These are phyloP conservation scores for Macrolepiota dolichaula DNA, from an alignment of 768 basidiomycete species.

Conservation along the genomic window DNA sequence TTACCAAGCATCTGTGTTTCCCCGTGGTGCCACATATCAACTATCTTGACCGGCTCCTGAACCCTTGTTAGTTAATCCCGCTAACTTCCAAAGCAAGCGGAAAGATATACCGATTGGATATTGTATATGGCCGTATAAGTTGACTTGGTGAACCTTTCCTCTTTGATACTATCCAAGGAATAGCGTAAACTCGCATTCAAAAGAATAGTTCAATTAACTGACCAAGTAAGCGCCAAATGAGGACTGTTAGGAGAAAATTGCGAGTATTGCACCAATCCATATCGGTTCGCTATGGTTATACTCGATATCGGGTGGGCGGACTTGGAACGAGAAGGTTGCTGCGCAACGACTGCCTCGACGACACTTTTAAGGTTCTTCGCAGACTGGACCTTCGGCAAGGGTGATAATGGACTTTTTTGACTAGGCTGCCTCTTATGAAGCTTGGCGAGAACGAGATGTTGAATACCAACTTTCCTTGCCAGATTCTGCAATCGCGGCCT, in stretches of 20 bases:
- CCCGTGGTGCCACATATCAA: slow-evolving; percentile 1
- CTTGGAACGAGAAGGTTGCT: not conserved
- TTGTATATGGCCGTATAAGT: not conserved
- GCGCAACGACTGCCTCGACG: not conserved
- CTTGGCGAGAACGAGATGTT: slow-evolving; percentile 3
- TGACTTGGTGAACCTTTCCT: not conserved
- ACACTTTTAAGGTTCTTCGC: not conserved
- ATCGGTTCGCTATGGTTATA: not conserved
- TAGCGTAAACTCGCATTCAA: not conserved
- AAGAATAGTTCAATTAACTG: not conserved
- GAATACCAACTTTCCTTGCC: not conserved
- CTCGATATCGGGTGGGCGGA: not conserved
- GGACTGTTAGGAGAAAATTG: not conserved
- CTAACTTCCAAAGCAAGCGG: not conserved
- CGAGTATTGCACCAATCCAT: not conserved
- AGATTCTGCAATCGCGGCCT: not conserved
- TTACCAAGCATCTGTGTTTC: not conserved
- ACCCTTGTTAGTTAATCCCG: not conserved
- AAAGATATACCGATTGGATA: not conserved
- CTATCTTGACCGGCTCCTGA: not conserved
- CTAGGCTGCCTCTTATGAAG: not conserved
- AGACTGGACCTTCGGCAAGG: not conserved
- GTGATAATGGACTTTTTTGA: not conserved
- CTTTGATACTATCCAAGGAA: not conserved
- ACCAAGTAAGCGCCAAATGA: slow-evolving; percentile 4